These are phyloP conservation scores for Cytidiella melzeri DNA, from an alignment of 768 basidiomycete species.

Conservation along the genomic window DNA sequence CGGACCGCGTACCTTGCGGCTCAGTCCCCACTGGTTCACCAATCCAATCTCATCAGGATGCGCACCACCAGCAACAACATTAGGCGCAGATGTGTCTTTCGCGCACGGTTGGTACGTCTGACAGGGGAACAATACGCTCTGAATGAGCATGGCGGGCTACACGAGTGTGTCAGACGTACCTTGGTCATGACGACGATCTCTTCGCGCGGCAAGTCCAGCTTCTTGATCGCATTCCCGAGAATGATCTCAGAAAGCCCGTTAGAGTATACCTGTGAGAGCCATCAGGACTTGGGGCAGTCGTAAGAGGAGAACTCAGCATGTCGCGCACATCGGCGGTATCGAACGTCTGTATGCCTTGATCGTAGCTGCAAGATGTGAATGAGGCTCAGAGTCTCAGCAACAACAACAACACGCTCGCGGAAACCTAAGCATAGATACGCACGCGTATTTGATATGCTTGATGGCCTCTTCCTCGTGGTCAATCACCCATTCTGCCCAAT, in stretches of 20 bases:
- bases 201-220: constrained; percentile 39
- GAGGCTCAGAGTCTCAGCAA: too few species aligned
- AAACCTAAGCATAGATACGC: too few species aligned
- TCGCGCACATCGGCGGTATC: constrained; percentile 31
- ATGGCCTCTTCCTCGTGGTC: constrained; percentile 30
- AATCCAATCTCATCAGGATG: constrained; percentile 24
- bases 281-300: too few species aligned
- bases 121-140: too few species aligned
- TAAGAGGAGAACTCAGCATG: too few species aligned
- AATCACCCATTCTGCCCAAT: constrained; percentile 33
- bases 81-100: neutral
- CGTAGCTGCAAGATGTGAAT: too few species aligned
- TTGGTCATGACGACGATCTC: constrained; percentile 50
- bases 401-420: too few species aligned
- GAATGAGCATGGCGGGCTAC: too few species aligned
- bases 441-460: constrained; percentile 39
- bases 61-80: neutral
- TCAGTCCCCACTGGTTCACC: constrained; percentile 32
- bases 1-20: constrained; percentile 32
- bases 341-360: constrained; percentile 37
- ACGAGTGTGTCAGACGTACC: too few species aligned
- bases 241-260: constrained; percentile 38
- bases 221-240: constrained; percentile 42
- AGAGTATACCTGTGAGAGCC: constrained; percentile 31
- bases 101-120: neutral